Conservation (phyloP, 306 rosid genomes). For the Argentina anserina region DNA sequence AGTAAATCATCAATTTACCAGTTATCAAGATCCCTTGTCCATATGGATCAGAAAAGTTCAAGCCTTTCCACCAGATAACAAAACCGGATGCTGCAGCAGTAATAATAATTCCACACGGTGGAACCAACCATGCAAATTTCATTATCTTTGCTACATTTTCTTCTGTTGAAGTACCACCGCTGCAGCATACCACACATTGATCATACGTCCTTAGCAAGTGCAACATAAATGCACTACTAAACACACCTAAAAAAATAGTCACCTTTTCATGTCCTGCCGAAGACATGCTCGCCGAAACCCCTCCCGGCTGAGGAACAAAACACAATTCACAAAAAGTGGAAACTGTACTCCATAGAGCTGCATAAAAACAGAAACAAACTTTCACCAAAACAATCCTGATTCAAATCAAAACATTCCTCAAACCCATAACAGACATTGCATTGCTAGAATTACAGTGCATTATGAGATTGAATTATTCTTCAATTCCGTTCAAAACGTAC, state of each 20-base stretch:
- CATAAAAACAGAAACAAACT: constrained; percentile 10
- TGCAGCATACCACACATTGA: constrained; percentile 27
- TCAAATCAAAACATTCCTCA: not conserved
- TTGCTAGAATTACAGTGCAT: not conserved
- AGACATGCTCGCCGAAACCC: constrained; percentile 93
- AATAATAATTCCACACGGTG: constrained; percentile 70
- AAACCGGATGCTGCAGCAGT: constrained; percentile 57
- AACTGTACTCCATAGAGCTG: constrained; percentile 92
- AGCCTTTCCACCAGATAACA: constrained; percentile 76
- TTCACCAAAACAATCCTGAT: not conserved
- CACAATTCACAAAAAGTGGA: constrained; percentile 81
- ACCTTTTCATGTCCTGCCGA: constrained; percentile 75
- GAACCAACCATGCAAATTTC: constrained; percentile 83
- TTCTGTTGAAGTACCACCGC: constrained; percentile 60
- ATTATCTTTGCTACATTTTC: constrained; percentile 67
- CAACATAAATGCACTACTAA: not conserved
- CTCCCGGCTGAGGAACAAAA: constrained; percentile 93
- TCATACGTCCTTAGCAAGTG: not conserved
- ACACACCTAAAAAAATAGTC: not conserved
- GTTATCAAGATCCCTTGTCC: constrained; percentile 90
- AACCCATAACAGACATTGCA: not conserved
- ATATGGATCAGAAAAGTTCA: constrained; percentile 57
- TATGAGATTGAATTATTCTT: not conserved
- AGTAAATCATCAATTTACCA: constrained; percentile 39
- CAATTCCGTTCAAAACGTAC: not conserved